Evolutionary conservation across 345 rosid species (phyloP).

Genomic region (Cardamine occulta): DNA sequence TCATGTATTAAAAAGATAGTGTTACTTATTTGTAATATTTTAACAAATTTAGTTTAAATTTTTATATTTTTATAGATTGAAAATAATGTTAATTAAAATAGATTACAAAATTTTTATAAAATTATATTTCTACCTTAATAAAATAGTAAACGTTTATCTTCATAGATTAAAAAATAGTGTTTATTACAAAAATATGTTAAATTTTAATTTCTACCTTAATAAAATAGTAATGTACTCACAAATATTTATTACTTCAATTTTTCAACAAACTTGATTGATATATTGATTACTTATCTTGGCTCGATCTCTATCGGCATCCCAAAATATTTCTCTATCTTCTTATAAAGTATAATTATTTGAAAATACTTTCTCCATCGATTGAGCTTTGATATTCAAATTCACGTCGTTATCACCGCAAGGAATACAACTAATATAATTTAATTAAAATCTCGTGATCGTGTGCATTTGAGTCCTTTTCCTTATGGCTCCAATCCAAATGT

Average conservation of each 20-base stretch:
- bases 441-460: slow-evolving; percentile 1
- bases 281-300: neutral
- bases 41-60: too few species aligned
- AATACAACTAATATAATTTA: neutral
- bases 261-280: neutral
- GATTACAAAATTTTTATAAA: too few species aligned
- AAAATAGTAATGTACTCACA: too few species aligned
- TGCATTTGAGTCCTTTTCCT: neutral
- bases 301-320: neutral
- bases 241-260: neutral
- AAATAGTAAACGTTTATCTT: too few species aligned
- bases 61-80: too few species aligned
- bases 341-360: neutral
- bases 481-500: slow-evolving; percentile 33
- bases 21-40: too few species aligned
- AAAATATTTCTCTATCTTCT: neutral
- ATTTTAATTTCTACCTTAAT: too few species aligned
- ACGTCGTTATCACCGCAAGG: slow-evolving; percentile 15
- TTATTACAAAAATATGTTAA: too few species aligned
- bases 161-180: too few species aligned
- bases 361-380: neutral
- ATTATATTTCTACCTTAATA: too few species aligned
- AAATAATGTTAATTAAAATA: too few species aligned
- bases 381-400: slow-evolving; percentile 2
- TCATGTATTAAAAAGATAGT: too few species aligned